Percentiles rank a stretch among this genome's conserved stretches.
phyloP scores from a whole-genome alignment of 805 yeast species.

The Candida ortonii region DNA sequence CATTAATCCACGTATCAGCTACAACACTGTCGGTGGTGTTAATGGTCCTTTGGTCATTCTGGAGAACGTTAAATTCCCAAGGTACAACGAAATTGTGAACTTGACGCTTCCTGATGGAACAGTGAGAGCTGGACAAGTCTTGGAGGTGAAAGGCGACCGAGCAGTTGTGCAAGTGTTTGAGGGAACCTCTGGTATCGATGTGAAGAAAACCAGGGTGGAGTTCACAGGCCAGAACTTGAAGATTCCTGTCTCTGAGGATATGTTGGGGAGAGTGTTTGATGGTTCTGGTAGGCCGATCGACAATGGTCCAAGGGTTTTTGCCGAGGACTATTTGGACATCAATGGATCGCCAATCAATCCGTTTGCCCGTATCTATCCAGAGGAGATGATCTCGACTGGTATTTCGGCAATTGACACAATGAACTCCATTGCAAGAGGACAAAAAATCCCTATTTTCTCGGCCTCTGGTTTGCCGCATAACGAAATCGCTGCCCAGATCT shows the following conservation, averaged over 20 bases:
- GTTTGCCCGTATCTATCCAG: constrained; percentile 96
- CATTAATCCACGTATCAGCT: constrained; percentile 84
- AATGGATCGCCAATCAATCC: constrained; percentile 99
- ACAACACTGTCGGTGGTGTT: constrained; percentile 97
- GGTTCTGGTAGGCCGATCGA: constrained; percentile 99
- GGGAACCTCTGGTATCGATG: constrained; percentile 98
- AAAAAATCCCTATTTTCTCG: constrained; percentile 97
- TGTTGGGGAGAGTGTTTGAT: constrained; percentile 96
- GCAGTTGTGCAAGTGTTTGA: constrained; percentile 99
- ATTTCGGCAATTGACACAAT: constrained; percentile 97
- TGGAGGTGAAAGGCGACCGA: constrained; percentile 94
- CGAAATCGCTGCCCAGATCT: constrained; percentile 99
- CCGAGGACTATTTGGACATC: constrained; percentile 97
- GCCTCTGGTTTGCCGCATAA: constrained; percentile 99
- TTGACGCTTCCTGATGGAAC: constrained; percentile 96
- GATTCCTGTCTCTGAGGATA: constrained; percentile 94
- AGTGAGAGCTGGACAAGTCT: constrained; percentile 93
- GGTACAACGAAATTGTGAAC: constrained; percentile 95
- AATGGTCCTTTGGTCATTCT: constrained; percentile 96
- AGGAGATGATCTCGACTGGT: constrained; percentile 99
- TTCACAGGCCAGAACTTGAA: constrained; percentile 93
- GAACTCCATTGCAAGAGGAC: constrained; percentile 99
- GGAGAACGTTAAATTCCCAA: constrained; percentile 82
- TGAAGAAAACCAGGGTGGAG: constrained; percentile 94
- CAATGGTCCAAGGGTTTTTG: constrained; percentile 96